Evolutionary conservation across 176 grass and related monocot genomes (phyloP), one percentile per base, ranked within the genome.

Genomic region (Themeda triandra): DNA sequence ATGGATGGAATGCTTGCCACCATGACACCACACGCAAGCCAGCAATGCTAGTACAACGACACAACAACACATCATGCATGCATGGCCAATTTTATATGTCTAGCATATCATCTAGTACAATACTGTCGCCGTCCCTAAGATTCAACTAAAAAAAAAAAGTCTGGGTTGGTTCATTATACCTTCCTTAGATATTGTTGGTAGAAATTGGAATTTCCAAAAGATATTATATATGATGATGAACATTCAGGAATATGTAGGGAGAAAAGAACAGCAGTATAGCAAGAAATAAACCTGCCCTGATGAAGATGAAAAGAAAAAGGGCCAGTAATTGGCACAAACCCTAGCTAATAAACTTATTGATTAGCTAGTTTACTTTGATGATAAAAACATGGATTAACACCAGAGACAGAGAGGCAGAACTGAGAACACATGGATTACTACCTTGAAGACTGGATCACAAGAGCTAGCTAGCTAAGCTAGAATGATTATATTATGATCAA

Each of bases 341-440:
- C 88, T 90, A 83, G 84, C 80, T 83, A 76, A 81, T 64, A 60
- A 77, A 36, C 73, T 90, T 83, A 89, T 92, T 89, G 51, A 78
- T 82, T 44, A 41, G 8, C 8, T 79, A 78, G 85, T 84, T 70
- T 82, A 77, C 78, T 90, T 85, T 72, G 39, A 68, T 36, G 23
- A 17, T 19, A 49, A 10, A 17, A 48, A 65, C 67, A 71, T 71
- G 15, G 63, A 89, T 78, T 75, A 76, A 23, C 63, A 87, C 3
- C 70, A 12, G 6, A 40, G 39, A 40, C 39, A 6, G 39, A 12
- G 54, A 78, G 54, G 15, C 2, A 54, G 30, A 44, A 62, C 60
- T 29, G 19, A 19, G 17, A 65, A 65, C 24, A 76, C 82, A 69
- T 59, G 23, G 56, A 62, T 10, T 30, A 29, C 25, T 75, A 79